Evolutionary conservation across 257 asterid species (phyloP).

Genomic region (Cordia subcordata): DNA sequence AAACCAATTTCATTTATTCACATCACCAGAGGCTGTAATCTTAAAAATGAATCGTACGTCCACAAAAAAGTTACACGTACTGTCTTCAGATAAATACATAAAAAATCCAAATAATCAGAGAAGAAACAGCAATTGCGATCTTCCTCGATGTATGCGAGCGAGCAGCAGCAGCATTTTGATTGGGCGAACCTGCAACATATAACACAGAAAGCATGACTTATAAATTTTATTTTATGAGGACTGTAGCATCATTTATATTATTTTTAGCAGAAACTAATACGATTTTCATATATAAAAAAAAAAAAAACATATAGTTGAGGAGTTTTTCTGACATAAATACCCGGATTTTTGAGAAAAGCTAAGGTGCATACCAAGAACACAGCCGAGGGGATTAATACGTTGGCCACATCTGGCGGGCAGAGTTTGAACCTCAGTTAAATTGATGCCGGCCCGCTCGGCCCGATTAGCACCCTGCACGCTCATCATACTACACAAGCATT

Average conservation of each 20-base stretch:
- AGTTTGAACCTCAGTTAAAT: constrained; percentile 56
- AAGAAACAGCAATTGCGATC: constrained; percentile 15
- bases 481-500: constrained; percentile 65
- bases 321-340: too few species aligned
- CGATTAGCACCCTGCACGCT: constrained; percentile 57
- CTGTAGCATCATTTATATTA: too few species aligned
- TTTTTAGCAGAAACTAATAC: too few species aligned
- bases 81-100: background rate
- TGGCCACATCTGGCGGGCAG: constrained; percentile 80
- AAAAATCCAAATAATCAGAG: constrained; percentile 10
- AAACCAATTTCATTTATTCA: too few species aligned
- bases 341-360: background rate
- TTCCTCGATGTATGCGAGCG: constrained; percentile 6
- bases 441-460: constrained; percentile 65
- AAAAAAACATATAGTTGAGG: too few species aligned
- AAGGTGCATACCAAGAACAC: constrained; percentile 44
- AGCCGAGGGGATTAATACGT: constrained; percentile 73
- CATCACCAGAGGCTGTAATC: too few species aligned
- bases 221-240: too few species aligned
- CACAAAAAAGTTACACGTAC: background rate
- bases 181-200: constrained; percentile 21
- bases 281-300: too few species aligned
- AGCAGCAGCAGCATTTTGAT: constrained; percentile 14
- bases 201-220: too few species aligned
- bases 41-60: too few species aligned